phyloP scores from a whole-genome alignment of 1,139 yeast genomes.

The Blastobotrys raffinosifermentans region DNA sequence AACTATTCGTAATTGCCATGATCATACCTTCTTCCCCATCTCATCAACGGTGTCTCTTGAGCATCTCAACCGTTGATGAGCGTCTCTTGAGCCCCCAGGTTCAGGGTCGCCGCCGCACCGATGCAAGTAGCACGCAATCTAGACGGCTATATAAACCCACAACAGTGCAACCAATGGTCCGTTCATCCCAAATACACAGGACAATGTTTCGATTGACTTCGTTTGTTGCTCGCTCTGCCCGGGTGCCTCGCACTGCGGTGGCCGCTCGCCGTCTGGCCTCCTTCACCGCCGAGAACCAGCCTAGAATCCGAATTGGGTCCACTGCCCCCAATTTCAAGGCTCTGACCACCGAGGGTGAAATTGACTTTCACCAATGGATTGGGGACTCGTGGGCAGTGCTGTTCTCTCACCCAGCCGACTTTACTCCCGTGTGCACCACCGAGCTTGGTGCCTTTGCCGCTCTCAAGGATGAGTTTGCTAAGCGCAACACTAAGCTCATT shows the following conservation, averaged over 20 bases:
- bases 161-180: too few species aligned
- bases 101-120: too few species aligned
- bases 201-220: constrained; percentile 8
- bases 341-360: constrained; percentile 67
- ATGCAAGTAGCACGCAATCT: constrained; percentile 9
- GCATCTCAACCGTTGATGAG: too few species aligned
- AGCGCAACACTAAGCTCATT: constrained; percentile 75
- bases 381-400: constrained; percentile 80
- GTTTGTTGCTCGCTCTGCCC: constrained; percentile 3
- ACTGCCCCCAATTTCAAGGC: constrained; percentile 81
- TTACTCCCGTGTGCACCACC: constrained; percentile 93
- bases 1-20: too few species aligned
- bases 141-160: too few species aligned
- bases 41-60: too few species aligned
- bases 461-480: constrained; percentile 73
- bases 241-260: constrained; percentile 3
- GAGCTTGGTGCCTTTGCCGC: constrained; percentile 89
- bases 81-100: too few species aligned
- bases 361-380: constrained; percentile 74
- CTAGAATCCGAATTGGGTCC: constrained; percentile 57
- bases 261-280: constrained; percentile 13
- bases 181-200: background rate
- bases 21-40: too few species aligned
- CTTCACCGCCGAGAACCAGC: constrained; percentile 22
- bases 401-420: constrained; percentile 91